Percentiles rank a stretch among this genome's conserved stretches.
Conservation (phyloP, 768 basidiomycete genomes). For the Hemileccinum impolitum region DNA sequence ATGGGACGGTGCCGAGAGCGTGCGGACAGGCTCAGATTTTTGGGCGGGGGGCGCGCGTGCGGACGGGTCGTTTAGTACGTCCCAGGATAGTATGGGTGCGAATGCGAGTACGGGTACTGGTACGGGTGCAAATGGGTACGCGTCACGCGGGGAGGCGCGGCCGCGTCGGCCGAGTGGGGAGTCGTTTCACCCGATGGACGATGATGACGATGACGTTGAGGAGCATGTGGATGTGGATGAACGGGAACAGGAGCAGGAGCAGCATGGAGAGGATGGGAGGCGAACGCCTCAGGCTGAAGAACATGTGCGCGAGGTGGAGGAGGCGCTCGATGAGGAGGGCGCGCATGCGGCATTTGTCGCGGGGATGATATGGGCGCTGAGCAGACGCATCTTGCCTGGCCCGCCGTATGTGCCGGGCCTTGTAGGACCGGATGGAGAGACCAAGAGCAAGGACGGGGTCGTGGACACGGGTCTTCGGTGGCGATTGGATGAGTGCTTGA, state of each 20-base stretch:
- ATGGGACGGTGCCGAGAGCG: slow-evolving; percentile 38
- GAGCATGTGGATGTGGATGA: slow-evolving; percentile 5
- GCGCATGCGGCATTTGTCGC: slow-evolving; percentile 83
- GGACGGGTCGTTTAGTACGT: slow-evolving; percentile 18
- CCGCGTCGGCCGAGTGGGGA: slow-evolving; percentile 24
- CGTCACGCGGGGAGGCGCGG: neutral
- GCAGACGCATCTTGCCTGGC: slow-evolving; percentile 67
- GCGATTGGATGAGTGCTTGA: slow-evolving; percentile 79
- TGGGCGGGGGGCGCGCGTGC: slow-evolving; percentile 53
- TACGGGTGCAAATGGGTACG: too few relatives aligned
- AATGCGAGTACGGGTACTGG: neutral
- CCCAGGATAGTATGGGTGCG: slow-evolving; percentile 17
- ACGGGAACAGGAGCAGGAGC: neutral
- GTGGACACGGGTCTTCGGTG: slow-evolving; percentile 49
- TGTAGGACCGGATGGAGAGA: slow-evolving; percentile 10
- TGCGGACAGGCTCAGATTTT: slow-evolving; percentile 71
- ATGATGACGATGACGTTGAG: slow-evolving; percentile 21
- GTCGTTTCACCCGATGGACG: slow-evolving; percentile 33
- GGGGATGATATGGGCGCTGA: slow-evolving; percentile 83
- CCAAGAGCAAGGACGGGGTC: slow-evolving; percentile 34
- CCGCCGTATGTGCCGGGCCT: slow-evolving; percentile 63
- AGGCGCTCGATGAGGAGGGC: slow-evolving; percentile 67
- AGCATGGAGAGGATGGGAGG: slow-evolving; percentile 15
- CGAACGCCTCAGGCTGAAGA: slow-evolving; percentile 21
- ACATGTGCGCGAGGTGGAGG: slow-evolving; percentile 7